These are phyloP conservation scores for Ophiostoma angusticollis DNA, from an alignment of 2,329 filamentous ascomycete species.

Conservation along the genomic window DNA sequence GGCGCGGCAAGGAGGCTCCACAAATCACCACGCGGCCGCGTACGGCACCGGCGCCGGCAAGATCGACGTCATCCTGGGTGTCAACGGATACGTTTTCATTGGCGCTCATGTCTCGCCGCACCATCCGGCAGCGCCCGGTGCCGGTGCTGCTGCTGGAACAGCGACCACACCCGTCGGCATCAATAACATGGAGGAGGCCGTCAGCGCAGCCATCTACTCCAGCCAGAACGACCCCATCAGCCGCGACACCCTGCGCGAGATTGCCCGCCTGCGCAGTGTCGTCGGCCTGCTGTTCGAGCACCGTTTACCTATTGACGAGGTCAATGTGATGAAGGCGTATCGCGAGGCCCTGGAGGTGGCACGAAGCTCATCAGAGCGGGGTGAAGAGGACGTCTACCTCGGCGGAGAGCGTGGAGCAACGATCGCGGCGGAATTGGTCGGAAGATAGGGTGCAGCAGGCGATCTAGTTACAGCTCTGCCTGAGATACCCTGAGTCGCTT, in stretches of 20 bases:
- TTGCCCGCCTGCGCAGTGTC: slow-evolving; percentile 69
- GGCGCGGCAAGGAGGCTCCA: no score
- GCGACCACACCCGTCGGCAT: slow-evolving; percentile 49
- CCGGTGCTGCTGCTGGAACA: neutral
- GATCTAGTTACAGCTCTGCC: no score
- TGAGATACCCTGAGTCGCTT: no score
- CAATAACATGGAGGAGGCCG: slow-evolving; percentile 76
- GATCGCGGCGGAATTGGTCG: slow-evolving; percentile 31
- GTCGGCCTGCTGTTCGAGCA: slow-evolving; percentile 73
- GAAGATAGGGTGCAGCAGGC: no score
- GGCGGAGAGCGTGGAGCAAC: slow-evolving; percentile 43
- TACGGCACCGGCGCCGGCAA: slow-evolving; percentile 37
- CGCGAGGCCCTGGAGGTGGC: slow-evolving; percentile 66
- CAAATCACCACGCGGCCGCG: slow-evolving; percentile 5
- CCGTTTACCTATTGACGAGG: slow-evolving; percentile 77
- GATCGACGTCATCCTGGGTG: slow-evolving; percentile 78
- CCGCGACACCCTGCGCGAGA: slow-evolving; percentile 69
- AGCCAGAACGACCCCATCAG: slow-evolving; percentile 85
- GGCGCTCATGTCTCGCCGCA: slow-evolving; percentile 30
- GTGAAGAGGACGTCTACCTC: slow-evolving; percentile 45
- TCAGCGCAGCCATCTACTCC: slow-evolving; percentile 78
- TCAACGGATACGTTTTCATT: slow-evolving; percentile 90
- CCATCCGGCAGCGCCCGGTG: slow-evolving; percentile 33
- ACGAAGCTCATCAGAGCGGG: slow-evolving; percentile 38
- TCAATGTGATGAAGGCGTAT: slow-evolving; percentile 73